Percentiles rank a stretch among this genome's conserved stretches.
Evolutionary conservation across 2,329 filamentous ascomycete genomes (phyloP).

Genomic region (Arthrocladium fulminans): DNA sequence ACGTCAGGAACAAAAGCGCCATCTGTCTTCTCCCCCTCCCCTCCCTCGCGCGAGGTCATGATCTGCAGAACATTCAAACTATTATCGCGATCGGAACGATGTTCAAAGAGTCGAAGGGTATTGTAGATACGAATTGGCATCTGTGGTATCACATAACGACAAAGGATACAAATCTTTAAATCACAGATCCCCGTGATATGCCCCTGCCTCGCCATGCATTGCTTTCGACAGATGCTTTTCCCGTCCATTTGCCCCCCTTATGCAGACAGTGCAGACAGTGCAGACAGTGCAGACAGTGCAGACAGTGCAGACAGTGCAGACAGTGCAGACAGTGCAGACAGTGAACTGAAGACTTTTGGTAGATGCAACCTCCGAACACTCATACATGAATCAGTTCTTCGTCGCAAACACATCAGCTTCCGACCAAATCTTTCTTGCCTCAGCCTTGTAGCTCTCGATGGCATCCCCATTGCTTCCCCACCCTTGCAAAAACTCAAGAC

Average conservation of each 20-base stretch:
- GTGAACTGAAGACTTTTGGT: not conserved
- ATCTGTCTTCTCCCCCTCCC: too few relatives aligned
- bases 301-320: too few relatives aligned
- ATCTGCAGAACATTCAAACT: too few relatives aligned
- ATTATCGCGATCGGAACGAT: too few relatives aligned
- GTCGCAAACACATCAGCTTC: slow-evolving; percentile 31
- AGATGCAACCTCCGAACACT: not conserved
- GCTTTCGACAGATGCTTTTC: not conserved
- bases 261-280: too few relatives aligned
- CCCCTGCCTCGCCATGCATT: not conserved
- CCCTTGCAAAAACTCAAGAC: slow-evolving; percentile 43
- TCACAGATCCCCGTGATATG: not conserved
- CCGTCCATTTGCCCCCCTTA: too few relatives aligned
- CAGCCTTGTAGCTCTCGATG: slow-evolving; percentile 42
- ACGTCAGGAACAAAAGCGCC: too few relatives aligned
- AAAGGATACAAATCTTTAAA: not conserved
- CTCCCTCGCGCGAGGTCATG: too few relatives aligned
- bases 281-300: too few relatives aligned
- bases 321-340: too few relatives aligned
- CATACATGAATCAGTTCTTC: not conserved
- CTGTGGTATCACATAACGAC: not conserved
- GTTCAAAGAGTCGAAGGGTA: too few relatives aligned
- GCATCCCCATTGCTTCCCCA: slow-evolving; percentile 43
- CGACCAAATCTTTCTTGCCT: slow-evolving; percentile 33
- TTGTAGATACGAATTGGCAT: too few relatives aligned